A percentile compares a stretch with the other conserved stretches of the same genome.
These are phyloP conservation scores for Penicillium psychrosexuale DNA, from an alignment of 2,329 filamentous ascomycete species.

Conservation along the genomic window DNA sequence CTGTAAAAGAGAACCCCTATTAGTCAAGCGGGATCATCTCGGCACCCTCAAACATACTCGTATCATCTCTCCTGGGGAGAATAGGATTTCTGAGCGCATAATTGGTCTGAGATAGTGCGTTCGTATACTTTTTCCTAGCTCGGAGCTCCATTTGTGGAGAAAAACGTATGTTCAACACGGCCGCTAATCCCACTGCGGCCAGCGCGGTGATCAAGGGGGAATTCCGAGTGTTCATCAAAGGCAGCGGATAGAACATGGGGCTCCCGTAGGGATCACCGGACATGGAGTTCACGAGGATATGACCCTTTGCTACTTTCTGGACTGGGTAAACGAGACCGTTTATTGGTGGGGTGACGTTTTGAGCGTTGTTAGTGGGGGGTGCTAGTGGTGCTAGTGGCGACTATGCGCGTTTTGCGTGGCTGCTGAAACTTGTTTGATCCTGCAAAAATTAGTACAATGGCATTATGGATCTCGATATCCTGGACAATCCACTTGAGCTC, in stretches of 20 bases:
- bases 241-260: constrained; percentile 4
- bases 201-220: constrained; percentile 5
- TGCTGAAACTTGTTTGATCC: constrained; percentile 8
- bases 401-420: not conserved
- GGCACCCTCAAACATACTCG: constrained; percentile 10
- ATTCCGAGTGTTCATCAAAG: not conserved
- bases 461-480: constrained; percentile 11
- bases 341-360: not conserved
- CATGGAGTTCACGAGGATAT: constrained; percentile 10
- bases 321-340: not conserved
- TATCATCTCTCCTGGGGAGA: constrained; percentile 8
- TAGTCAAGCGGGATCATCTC: not conserved
- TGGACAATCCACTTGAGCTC: constrained; percentile 7
- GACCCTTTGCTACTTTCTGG: constrained; percentile 5
- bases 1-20: not conserved
- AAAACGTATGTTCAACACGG: constrained; percentile 10
- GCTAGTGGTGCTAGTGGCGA: not conserved
- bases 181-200: constrained; percentile 8
- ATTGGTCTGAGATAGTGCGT: constrained; percentile 10
- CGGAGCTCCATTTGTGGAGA: constrained; percentile 10
- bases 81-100: not conserved
- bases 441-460: not conserved
- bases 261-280: not conserved
- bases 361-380: not conserved
- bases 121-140: constrained; percentile 11